A percentile compares a stretch with the other conserved stretches of the same genome.
These are phyloP conservation scores for Tieghemostelium lacteum DNA, from an alignment of 78 protist genomes.

Conservation along the genomic window DNA sequence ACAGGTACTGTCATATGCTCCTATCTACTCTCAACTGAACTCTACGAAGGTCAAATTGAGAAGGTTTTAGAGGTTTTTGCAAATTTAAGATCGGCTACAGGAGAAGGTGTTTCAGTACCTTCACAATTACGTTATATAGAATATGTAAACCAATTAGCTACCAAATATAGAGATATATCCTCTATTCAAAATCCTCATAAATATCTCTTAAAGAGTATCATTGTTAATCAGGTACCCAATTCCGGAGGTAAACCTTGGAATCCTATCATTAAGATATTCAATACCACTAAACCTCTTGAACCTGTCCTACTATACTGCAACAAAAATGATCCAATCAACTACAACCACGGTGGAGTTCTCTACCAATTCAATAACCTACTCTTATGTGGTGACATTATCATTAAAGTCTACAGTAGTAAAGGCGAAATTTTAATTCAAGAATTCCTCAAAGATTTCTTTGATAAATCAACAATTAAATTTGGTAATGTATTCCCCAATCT, in stretches of 20 bases:
- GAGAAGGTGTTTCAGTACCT: conserved; percentile 28
- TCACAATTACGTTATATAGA: conserved; percentile 45
- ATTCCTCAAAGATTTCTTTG: conserved; percentile 6
- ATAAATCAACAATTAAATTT: conserved; percentile 45
- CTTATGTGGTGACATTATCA: conserved; percentile 32
- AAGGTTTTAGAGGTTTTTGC: conserved; percentile 42
- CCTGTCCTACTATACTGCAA: conserved; percentile 12
- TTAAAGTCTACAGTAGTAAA: conserved; percentile 22
- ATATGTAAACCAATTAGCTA: conserved; percentile 24
- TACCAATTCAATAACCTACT: background rate
- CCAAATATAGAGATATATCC: background rate
- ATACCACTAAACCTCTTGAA: conserved; percentile 22
- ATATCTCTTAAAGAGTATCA: background rate
- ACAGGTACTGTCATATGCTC: conserved; percentile 65
- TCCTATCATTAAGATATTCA: conserved; percentile 44
- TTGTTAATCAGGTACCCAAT: conserved; percentile 19
- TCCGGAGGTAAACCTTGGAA: conserved; percentile 7
- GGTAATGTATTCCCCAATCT: background rate
- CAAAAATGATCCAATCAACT: conserved; percentile 3
- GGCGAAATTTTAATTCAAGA: background rate
- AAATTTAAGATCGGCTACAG: conserved; percentile 10
- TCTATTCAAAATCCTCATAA: conserved; percentile 26
- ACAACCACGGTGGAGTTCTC: background rate
- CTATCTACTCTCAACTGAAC: conserved; percentile 30
- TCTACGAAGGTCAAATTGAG: conserved; percentile 14